Evolutionary conservation across 164 flowering plant genomes (phyloP).

Genomic region (Vitis cinerea): DNA sequence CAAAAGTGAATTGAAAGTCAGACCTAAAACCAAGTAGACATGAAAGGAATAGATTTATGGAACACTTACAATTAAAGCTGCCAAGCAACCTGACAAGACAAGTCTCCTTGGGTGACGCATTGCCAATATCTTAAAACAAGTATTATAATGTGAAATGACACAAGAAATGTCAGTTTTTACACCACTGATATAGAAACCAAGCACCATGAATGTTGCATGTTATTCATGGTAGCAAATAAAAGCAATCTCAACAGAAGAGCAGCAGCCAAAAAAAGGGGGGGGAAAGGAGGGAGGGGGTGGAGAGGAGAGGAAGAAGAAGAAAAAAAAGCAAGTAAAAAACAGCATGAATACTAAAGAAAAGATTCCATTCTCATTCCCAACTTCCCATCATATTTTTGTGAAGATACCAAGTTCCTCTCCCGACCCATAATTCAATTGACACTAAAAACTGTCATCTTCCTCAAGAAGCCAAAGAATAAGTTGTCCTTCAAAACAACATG

Average conservation of each 20-base stretch:
- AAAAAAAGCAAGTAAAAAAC: background rate
- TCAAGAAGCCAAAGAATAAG: background rate
- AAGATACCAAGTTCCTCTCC: background rate
- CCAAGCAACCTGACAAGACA: slow-evolving; percentile 86
- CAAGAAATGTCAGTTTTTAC: background rate
- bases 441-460: background rate
- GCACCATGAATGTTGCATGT: background rate
- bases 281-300: no score
- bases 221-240: background rate
- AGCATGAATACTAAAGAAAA: background rate
- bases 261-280: no score
- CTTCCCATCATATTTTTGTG: background rate
- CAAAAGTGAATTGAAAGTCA: background rate
- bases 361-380: background rate
- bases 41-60: background rate
- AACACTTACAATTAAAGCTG: slow-evolving; percentile 76
- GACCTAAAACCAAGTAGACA: background rate
- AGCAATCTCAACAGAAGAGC: background rate
- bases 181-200: background rate
- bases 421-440: background rate
- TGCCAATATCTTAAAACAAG: slow-evolving; percentile 77
- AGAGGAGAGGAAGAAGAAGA: background rate
- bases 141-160: slow-evolving; percentile 18
- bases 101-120: slow-evolving; percentile 96
- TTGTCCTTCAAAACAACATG: background rate